A percentile compares a stretch with the other conserved stretches of the same genome.
Evolutionary conservation across 306 rosid genomes (phyloP).

Genomic region (Gastrolobium villosum): DNA sequence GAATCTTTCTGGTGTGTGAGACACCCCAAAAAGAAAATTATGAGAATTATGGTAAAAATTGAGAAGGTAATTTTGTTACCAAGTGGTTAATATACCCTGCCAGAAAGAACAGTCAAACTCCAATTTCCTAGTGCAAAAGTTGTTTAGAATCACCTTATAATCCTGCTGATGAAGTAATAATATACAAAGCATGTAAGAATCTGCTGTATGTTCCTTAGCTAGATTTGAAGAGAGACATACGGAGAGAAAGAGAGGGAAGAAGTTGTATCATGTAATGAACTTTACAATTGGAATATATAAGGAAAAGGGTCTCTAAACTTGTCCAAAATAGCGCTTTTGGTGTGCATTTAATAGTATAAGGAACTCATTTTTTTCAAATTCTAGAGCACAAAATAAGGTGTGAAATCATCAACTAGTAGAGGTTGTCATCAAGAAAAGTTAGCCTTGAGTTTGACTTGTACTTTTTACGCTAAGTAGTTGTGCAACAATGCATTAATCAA

Average conservation of each 20-base stretch:
- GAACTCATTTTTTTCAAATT: conserved; percentile 41
- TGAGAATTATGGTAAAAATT: conserved; percentile 8
- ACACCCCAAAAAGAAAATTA: conserved; percentile 23
- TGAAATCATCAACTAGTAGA: conserved; percentile 56
- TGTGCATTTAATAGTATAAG: conserved; percentile 36
- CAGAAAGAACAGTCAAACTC: conserved; percentile 13
- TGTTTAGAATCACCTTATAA: conserved; percentile 19
- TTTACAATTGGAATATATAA: conserved; percentile 21
- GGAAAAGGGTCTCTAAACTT: conserved; percentile 34
- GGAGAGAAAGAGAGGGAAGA: conserved; percentile 24
- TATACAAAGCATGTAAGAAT: conserved; percentile 15
- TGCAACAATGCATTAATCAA: conserved; percentile 43
- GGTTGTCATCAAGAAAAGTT: conserved; percentile 50
- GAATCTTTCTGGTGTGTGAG: conserved; percentile 45
- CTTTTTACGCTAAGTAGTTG: conserved; percentile 43
- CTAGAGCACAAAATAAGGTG: conserved; percentile 52
- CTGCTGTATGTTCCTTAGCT: conserved; percentile 13
- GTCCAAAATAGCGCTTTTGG: conserved; percentile 58
- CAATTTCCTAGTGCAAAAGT: not conserved
- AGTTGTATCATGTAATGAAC: conserved; percentile 7
- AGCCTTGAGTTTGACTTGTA: conserved; percentile 58
- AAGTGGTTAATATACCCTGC: conserved; percentile 37
- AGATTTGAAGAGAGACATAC: conserved; percentile 8
- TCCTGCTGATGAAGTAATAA: conserved; percentile 35
- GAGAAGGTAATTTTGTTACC: conserved; percentile 1